These are phyloP conservation scores for Aegilops sharonensis DNA, from an alignment of 176 grass and related monocot genomes.

Conservation along the genomic window DNA sequence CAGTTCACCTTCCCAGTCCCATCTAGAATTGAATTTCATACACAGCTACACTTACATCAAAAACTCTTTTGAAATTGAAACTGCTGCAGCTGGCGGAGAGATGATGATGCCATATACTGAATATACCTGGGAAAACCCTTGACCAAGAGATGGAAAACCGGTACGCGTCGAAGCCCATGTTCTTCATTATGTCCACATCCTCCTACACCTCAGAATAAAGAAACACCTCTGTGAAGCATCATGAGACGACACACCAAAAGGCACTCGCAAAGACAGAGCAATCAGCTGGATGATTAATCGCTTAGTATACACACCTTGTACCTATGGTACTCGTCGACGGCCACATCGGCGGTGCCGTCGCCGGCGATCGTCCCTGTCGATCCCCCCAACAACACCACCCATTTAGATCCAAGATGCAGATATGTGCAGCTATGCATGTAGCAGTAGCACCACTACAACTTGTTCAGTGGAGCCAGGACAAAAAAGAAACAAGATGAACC, in stretches of 20 bases:
- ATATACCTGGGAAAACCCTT: conserved; percentile 65
- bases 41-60: neutral
- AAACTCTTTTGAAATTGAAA: neutral
- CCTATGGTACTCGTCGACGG: conserved; percentile 72
- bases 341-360: conserved; percentile 68
- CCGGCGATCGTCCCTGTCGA: conserved; percentile 50
- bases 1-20: conserved; percentile 64
- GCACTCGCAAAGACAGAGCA: neutral
- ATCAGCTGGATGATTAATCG: neutral
- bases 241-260: neutral
- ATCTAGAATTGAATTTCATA: conserved; percentile 38
- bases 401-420: neutral
- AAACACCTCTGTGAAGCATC: neutral
- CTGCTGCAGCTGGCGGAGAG: neutral
- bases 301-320: conserved; percentile 50
- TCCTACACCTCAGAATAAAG: conserved; percentile 33
- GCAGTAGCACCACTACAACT: no score
- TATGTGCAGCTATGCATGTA: no score
- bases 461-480: no score
- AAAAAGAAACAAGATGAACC: no score
- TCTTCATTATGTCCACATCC: conserved; percentile 87
- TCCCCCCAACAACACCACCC: neutral
- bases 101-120: neutral
- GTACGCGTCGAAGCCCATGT: conserved; percentile 64
- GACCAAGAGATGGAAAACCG: conserved; percentile 83